A percentile compares a stretch with the other conserved stretches of the same genome.
phyloP scores from a whole-genome alignment of 2,329 filamentous ascomycete species.

The Pestalotiopsis sp. region DNA sequence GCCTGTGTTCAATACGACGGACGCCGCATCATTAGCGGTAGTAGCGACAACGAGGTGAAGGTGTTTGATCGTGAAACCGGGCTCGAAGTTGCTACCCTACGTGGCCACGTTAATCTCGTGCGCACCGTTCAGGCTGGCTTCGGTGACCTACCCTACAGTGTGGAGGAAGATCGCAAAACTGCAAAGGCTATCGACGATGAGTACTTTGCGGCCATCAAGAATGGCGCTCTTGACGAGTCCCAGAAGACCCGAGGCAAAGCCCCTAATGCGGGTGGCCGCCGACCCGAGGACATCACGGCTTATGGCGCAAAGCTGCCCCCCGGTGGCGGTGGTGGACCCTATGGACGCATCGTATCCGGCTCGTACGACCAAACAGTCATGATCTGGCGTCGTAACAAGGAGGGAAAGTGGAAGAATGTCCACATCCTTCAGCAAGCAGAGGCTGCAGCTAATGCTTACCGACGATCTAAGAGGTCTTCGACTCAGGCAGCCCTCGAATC shows the following conservation, averaged over 20 bases:
- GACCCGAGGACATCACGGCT: slow-evolving; percentile 75
- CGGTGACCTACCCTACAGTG: slow-evolving; percentile 81
- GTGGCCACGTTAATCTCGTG: slow-evolving; percentile 81
- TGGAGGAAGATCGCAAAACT: slow-evolving; percentile 71
- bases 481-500: background rate
- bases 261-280: slow-evolving; percentile 71
- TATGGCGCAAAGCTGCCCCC: slow-evolving; percentile 87
- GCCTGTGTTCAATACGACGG: slow-evolving; percentile 97
- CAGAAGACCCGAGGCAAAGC: slow-evolving; percentile 37
- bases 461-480: slow-evolving; percentile 19
- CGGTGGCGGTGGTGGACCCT: slow-evolving; percentile 84
- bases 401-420: slow-evolving; percentile 81
- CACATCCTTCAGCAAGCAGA: slow-evolving; percentile 78
- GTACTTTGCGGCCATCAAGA: slow-evolving; percentile 65
- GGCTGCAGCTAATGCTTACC: slow-evolving; percentile 54
- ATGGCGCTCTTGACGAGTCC: slow-evolving; percentile 47
- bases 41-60: slow-evolving; percentile 93
- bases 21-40: slow-evolving; percentile 89
- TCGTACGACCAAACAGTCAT: slow-evolving; percentile 96
- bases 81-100: slow-evolving; percentile 85
- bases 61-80: slow-evolving; percentile 88
- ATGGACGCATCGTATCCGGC: slow-evolving; percentile 93
- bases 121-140: slow-evolving; percentile 95
- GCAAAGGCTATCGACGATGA: slow-evolving; percentile 73
- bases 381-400: slow-evolving; percentile 85